phyloP scores from a whole-genome alignment of 768 basidiomycete genomes.

The Arthromyces matolae region DNA sequence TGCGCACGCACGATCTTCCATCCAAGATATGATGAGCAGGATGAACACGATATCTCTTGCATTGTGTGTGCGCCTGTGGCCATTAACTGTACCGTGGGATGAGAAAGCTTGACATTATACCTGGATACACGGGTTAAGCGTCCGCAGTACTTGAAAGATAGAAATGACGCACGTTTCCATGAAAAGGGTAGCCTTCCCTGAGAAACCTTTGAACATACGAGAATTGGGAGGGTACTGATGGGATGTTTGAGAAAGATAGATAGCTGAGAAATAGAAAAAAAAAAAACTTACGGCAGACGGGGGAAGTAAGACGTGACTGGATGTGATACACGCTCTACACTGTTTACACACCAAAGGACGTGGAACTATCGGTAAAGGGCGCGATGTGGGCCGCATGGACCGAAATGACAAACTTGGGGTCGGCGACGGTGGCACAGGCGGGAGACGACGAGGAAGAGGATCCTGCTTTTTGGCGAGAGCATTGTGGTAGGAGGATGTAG shows the following conservation, averaged over 20 bases:
- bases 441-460: constrained; percentile 18
- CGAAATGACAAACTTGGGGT: constrained; percentile 1
- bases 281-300: constrained; percentile 33
- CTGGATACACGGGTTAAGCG: constrained; percentile 25
- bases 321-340: constrained; percentile 44
- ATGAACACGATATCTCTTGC: constrained; percentile 50
- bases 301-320: constrained; percentile 39
- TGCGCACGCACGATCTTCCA: constrained; percentile 61
- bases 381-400: constrained; percentile 24
- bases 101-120: constrained; percentile 42
- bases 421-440: constrained; percentile 21
- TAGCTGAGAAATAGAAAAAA: background rate
- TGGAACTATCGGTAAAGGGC: constrained; percentile 50
- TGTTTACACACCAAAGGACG: constrained; percentile 42
- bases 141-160: background rate
- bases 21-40: constrained; percentile 52
- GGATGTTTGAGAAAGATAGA: background rate
- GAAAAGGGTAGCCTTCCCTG: constrained; percentile 57
- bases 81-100: constrained; percentile 55
- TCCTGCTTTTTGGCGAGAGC: constrained; percentile 14
- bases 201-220: constrained; percentile 51
- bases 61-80: constrained; percentile 60
- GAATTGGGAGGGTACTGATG: constrained; percentile 42
- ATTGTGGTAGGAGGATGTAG: constrained; percentile 9
- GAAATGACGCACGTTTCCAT: constrained; percentile 43